These are phyloP conservation scores for Coccinonectria pachysandricola DNA, from an alignment of 2,329 filamentous ascomycete species.

Conservation along the genomic window DNA sequence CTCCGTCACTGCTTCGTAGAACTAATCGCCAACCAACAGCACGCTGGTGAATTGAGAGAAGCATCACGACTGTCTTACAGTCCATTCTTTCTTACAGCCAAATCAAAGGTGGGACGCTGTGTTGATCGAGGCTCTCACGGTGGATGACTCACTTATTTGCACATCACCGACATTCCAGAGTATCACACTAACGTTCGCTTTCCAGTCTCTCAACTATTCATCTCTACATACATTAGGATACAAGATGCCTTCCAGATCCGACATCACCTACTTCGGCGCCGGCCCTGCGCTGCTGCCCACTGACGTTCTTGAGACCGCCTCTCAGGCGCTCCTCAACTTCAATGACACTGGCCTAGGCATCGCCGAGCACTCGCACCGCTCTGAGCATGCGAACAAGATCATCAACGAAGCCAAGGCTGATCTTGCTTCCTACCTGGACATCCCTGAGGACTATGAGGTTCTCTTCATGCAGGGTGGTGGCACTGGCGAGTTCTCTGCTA, in stretches of 20 bases:
- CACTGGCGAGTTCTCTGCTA: conserved; percentile 74
- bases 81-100: no score
- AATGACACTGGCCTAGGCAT: conserved; percentile 65
- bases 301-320: conserved; percentile 65
- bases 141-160: no score
- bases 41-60: no score
- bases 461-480: conserved; percentile 84
- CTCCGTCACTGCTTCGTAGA: no score
- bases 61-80: no score
- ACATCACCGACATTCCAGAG: no score
- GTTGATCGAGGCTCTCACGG: no score
- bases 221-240: no score
- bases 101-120: no score
- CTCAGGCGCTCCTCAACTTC: conserved; percentile 71
- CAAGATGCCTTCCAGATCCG: conserved; percentile 66
- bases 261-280: conserved; percentile 81
- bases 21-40: no score
- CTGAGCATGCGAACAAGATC: conserved; percentile 65
- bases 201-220: no score
- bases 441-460: conserved; percentile 79
- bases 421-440: conserved; percentile 63
- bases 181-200: no score
- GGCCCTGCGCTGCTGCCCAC: conserved; percentile 84
- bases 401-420: conserved; percentile 69
- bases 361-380: conserved; percentile 85